Percentiles rank a stretch among this genome's conserved stretches.
Evolutionary conservation across 2,329 filamentous ascomycete genomes (phyloP).

Genomic region (Fusarium piperis): DNA sequence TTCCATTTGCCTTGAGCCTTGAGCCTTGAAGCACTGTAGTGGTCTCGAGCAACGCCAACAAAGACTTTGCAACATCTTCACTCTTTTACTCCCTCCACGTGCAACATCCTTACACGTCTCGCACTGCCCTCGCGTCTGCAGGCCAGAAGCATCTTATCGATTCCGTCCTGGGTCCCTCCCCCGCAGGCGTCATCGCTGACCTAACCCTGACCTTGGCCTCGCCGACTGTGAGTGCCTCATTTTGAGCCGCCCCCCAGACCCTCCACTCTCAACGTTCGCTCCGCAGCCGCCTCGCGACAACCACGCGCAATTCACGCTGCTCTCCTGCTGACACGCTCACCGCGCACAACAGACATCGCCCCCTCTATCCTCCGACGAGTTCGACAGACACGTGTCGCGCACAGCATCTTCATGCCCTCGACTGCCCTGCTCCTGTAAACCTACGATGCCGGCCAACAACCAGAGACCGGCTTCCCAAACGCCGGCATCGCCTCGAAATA

Average conservation of each 20-base stretch:
- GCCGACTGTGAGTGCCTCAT: slow-evolving; percentile 49
- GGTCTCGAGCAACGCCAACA: slow-evolving; percentile 38
- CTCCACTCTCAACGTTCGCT: slow-evolving; percentile 42
- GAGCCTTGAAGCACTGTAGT: slow-evolving; percentile 22
- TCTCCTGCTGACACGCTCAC: slow-evolving; percentile 34
- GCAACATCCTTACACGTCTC: slow-evolving; percentile 20
- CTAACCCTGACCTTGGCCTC: slow-evolving; percentile 48
- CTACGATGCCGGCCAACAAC: slow-evolving; percentile 63
- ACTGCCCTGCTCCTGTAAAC: slow-evolving; percentile 47
- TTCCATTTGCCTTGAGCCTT: slow-evolving; percentile 34
- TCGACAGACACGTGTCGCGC: slow-evolving; percentile 44
- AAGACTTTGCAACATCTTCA: slow-evolving; percentile 25
- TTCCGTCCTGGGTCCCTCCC: slow-evolving; percentile 31
- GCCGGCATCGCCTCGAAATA: slow-evolving; percentile 63
- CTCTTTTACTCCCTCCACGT: slow-evolving; percentile 11
- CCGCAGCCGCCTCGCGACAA: slow-evolving; percentile 32
- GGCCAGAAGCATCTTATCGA: slow-evolving; percentile 27
- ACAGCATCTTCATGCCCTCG: slow-evolving; percentile 52
- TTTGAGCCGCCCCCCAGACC: slow-evolving; percentile 46
- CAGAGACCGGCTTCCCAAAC: slow-evolving; percentile 59
- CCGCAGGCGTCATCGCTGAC: slow-evolving; percentile 53
- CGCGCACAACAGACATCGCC: slow-evolving; percentile 28
- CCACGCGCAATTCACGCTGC: slow-evolving; percentile 31
- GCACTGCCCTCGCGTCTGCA: slow-evolving; percentile 17
- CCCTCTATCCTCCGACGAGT: slow-evolving; percentile 26